Evolutionary conservation across 129 eudicot genomes (phyloP).

Genomic region (Dittrichia graveolens): DNA sequence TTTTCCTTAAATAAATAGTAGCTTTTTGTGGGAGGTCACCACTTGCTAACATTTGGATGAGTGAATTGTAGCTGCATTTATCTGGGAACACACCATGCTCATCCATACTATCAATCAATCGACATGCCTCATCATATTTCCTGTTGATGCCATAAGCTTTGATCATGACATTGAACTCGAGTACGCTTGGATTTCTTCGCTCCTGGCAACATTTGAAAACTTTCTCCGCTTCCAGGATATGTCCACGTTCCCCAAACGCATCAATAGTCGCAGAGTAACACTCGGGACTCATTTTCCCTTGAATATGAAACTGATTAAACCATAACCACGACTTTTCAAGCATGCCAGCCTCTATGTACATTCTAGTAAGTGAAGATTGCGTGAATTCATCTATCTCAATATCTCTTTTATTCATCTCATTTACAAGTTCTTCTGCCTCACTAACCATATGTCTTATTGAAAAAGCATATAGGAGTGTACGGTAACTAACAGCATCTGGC

Average conservation of each 20-base stretch:
- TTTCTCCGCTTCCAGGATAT: constrained; percentile 64
- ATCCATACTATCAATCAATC: constrained; percentile 66
- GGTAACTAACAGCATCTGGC: constrained; percentile 82
- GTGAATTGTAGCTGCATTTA: constrained; percentile 75
- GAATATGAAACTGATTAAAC: constrained; percentile 75
- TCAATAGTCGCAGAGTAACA: constrained; percentile 87
- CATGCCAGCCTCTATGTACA: constrained; percentile 81
- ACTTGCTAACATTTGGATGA: constrained; percentile 55
- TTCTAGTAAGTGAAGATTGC: constrained; percentile 83
- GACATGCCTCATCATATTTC: constrained; percentile 66
- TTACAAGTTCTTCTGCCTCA: constrained; percentile 73
- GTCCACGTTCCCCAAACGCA: constrained; percentile 79
- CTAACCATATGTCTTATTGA: constrained; percentile 79
- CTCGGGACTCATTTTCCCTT: constrained; percentile 71
- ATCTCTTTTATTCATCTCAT: constrained; percentile 72
- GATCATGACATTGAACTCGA: constrained; percentile 88
- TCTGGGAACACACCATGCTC: constrained; percentile 59
- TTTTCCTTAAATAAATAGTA: constrained; percentile 54
- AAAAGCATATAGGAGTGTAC: constrained; percentile 84
- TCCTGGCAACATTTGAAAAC: constrained; percentile 60
- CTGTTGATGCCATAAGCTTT: constrained; percentile 82
- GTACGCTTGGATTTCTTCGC: constrained; percentile 50
- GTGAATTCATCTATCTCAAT: constrained; percentile 79
- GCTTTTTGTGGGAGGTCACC: constrained; percentile 65
- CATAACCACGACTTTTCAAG: constrained; percentile 65